phyloP scores from a whole-genome alignment of 2,329 filamentous ascomycete genomes.

The Shiraia sp. region DNA sequence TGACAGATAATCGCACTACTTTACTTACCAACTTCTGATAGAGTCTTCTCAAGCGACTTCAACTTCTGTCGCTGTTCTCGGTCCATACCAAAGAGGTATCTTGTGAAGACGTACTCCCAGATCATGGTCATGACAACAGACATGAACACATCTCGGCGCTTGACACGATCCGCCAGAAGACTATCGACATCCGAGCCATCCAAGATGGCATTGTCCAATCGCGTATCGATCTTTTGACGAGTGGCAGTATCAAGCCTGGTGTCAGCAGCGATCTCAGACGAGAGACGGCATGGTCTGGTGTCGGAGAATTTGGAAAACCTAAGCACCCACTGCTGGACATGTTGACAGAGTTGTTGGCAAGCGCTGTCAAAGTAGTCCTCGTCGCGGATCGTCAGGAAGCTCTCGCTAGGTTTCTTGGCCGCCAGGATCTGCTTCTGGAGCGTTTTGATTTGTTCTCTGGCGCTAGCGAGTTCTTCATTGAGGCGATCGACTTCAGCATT shows the following conservation, averaged over 20 bases:
- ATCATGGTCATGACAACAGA: conserved; percentile 99
- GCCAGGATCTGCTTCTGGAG: conserved; percentile 64
- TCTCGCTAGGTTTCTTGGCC: conserved; percentile 62
- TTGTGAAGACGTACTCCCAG: conserved; percentile 97
- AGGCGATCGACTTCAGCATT: conserved; percentile 81
- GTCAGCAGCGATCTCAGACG: conserved; percentile 76
- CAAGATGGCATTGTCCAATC: conserved; percentile 90
- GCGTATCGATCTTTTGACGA: conserved; percentile 83
- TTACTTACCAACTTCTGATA: conserved; percentile 73
- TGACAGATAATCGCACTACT: too few relatives aligned
- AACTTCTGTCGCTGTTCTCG: conserved; percentile 96
- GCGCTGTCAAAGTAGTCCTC: conserved; percentile 95
- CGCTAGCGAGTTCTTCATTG: conserved; percentile 75
- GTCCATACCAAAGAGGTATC: conserved; percentile 98
- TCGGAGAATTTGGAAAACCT: conserved; percentile 98
- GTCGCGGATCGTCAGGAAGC: conserved; percentile 79
- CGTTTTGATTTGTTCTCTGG: conserved; percentile 63
- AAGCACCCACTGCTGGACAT: conserved; percentile 96
- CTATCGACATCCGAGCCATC: conserved; percentile 92
- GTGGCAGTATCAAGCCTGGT: conserved; percentile 37
- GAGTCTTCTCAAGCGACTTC: conserved; percentile 89
- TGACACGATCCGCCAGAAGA: conserved; percentile 85
- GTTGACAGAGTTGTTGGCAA: conserved; percentile 92
- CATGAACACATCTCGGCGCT: conserved; percentile 94
- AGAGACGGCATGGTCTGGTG: conserved; percentile 81